phyloP scores from a whole-genome alignment of 805 yeast genomes.

The Maudiozyma saulgeensis region DNA sequence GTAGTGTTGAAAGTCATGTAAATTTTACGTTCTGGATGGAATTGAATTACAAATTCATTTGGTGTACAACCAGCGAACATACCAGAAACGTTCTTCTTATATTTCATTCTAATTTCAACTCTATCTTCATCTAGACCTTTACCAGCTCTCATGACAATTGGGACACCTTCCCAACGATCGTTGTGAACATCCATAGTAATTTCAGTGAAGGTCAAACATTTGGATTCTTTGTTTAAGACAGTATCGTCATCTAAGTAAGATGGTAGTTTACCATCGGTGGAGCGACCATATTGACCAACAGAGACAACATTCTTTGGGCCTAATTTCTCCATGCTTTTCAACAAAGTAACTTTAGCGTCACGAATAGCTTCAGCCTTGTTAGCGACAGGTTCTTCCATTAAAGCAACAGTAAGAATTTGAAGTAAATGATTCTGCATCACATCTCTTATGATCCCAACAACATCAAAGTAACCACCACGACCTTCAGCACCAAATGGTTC shows the following conservation, averaged over 20 bases:
- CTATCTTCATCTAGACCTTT: slow-evolving; percentile 87
- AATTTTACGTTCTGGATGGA: slow-evolving; percentile 91
- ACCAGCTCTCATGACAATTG: slow-evolving; percentile 93
- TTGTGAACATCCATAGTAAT: slow-evolving; percentile 65
- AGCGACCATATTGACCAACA: slow-evolving; percentile 76
- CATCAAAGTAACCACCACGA: slow-evolving; percentile 94
- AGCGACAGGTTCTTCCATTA: slow-evolving; percentile 90
- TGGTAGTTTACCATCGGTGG: slow-evolving; percentile 83
- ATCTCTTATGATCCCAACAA: slow-evolving; percentile 89
- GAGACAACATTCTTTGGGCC: slow-evolving; percentile 49
- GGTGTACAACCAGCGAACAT: slow-evolving; percentile 70
- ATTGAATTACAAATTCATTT: slow-evolving; percentile 84
- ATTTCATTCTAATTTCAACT: slow-evolving; percentile 91
- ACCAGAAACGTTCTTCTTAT: slow-evolving; percentile 73
- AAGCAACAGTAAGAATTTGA: slow-evolving; percentile 80
- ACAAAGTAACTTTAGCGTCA: slow-evolving; percentile 88
- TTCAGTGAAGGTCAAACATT: slow-evolving; percentile 87
- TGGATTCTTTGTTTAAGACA: slow-evolving; percentile 60
- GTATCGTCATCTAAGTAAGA: slow-evolving; percentile 87
- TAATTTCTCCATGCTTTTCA: slow-evolving; percentile 67
- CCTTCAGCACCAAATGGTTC: slow-evolving; percentile 98
- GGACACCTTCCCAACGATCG: slow-evolving; percentile 98
- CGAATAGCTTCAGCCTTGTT: slow-evolving; percentile 85
- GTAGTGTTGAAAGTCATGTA: slow-evolving; percentile 87
- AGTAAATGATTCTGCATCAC: slow-evolving; percentile 95